These are phyloP conservation scores for Helianthus tuberosus DNA, from an alignment of 129 eudicot genomes.

Conservation along the genomic window DNA sequence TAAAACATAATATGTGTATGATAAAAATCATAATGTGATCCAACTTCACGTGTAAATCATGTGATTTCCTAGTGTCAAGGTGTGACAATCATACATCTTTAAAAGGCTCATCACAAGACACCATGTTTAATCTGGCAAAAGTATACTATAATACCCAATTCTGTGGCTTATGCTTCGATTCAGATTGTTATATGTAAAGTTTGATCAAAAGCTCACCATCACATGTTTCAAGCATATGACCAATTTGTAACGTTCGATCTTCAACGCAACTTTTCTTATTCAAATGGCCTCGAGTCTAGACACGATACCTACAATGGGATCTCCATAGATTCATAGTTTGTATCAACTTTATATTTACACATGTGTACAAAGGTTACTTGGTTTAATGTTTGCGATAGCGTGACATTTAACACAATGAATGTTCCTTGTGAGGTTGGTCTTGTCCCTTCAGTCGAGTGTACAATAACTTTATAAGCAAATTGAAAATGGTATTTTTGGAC, in stretches of 20 bases:
- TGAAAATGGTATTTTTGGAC: not conserved
- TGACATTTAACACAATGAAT: slow-evolving; percentile 49
- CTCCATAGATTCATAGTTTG: not conserved
- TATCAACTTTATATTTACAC: not conserved
- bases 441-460: slow-evolving; percentile 41
- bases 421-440: slow-evolving; percentile 67
- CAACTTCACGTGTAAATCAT: slow-evolving; percentile 9
- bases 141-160: not conserved
- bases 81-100: slow-evolving; percentile 20
- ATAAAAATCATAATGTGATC: not conserved
- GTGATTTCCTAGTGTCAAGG: slow-evolving; percentile 31
- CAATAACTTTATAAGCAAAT: not conserved
- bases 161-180: not conserved
- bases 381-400: slow-evolving; percentile 31
- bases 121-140: slow-evolving; percentile 17
- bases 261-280: not conserved
- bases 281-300: not conserved
- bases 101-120: slow-evolving; percentile 22
- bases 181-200: not conserved
- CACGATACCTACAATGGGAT: not conserved
- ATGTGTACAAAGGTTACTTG: not conserved
- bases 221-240: not conserved
- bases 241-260: not conserved
- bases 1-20: not conserved
- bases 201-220: not conserved